Evolutionary conservation across 2,329 filamentous ascomycete genomes (phyloP).

Genomic region (Cadophora gregata): DNA sequence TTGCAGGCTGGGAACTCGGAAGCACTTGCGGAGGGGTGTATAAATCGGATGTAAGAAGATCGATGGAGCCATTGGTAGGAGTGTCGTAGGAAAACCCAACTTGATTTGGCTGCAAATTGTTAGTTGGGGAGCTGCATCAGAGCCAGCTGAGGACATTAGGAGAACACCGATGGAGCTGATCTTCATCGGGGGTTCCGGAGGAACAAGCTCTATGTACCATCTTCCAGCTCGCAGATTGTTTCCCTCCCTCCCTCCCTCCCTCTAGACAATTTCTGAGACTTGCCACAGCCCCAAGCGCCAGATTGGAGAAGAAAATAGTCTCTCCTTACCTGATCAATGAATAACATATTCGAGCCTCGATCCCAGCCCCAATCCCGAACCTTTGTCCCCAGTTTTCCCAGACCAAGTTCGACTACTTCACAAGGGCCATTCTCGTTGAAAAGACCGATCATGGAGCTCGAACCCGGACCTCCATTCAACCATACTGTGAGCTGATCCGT

Average conservation of each 20-base stretch:
- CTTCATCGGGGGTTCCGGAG: neutral
- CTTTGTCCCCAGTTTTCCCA: slow-evolving; percentile 58
- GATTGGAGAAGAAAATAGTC: slow-evolving; percentile 18
- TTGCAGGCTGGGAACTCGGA: slow-evolving; percentile 40
- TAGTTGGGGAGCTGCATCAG: slow-evolving; percentile 21
- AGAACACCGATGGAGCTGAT: neutral
- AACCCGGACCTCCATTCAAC: slow-evolving; percentile 72
- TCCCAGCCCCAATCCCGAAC: slow-evolving; percentile 72
- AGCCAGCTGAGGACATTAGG: no score
- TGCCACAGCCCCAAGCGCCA: neutral
- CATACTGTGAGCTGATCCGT: slow-evolving; percentile 63
- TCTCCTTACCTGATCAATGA: slow-evolving; percentile 55
- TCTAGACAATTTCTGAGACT: neutral
- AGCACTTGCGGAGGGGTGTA: slow-evolving; percentile 47
- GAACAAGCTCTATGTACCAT: neutral
- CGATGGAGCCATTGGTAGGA: slow-evolving; percentile 63
- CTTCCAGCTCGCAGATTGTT: neutral
- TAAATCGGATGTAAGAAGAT: slow-evolving; percentile 51
- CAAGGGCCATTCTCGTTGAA: slow-evolving; percentile 65
- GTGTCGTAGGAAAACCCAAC: slow-evolving; percentile 73
- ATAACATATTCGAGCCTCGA: slow-evolving; percentile 60
- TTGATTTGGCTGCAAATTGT: slow-evolving; percentile 65
- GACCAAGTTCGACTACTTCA: slow-evolving; percentile 54
- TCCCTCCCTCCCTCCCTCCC: no score
- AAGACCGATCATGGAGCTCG: slow-evolving; percentile 68